A percentile compares a stretch with the other conserved stretches of the same genome.
phyloP scores from a whole-genome alignment of 2,329 filamentous ascomycete species.

The Karstenula rhodostoma region DNA sequence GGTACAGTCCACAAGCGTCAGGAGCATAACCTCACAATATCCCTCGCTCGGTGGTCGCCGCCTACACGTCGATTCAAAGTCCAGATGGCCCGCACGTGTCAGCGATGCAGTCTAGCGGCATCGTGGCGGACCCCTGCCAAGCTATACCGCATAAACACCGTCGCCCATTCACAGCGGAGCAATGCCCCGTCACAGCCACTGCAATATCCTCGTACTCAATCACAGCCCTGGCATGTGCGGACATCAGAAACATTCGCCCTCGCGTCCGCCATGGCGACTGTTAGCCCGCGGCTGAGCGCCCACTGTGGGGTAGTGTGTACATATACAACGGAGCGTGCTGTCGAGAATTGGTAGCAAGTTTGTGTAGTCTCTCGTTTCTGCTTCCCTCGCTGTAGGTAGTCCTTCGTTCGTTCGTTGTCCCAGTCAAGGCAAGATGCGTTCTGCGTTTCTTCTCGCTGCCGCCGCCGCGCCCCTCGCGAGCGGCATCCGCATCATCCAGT shows the following conservation, averaged over 20 bases:
- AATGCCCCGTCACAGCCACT: conserved; percentile 24
- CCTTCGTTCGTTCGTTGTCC: conserved; percentile 8
- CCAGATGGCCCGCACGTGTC: conserved; percentile 17
- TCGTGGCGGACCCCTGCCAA: conserved; percentile 31
- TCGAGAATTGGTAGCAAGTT: not conserved
- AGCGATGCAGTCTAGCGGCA: conserved; percentile 2
- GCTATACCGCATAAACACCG: conserved; percentile 18
- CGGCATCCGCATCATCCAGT: conserved; percentile 58
- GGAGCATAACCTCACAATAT: not conserved
- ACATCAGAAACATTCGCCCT: conserved; percentile 29
- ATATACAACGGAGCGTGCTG: conserved; percentile 5
- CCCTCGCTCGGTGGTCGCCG: not conserved
- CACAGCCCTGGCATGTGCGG: conserved; percentile 21
- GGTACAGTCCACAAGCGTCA: not conserved
- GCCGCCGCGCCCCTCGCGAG: conserved; percentile 36
- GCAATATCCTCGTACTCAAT: conserved; percentile 40
- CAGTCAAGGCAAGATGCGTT: conserved; percentile 50
- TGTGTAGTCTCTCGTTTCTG: conserved; percentile 8
- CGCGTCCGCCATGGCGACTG: conserved; percentile 13
- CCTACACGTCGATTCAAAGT: conserved; percentile 6
- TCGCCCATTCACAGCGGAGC: conserved; percentile 37
- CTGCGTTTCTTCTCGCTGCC: conserved; percentile 32
- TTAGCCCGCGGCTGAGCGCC: not conserved
- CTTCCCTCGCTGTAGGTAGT: conserved; percentile 18
- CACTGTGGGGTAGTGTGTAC: not conserved